Conservation (phyloP, 352 stramenopile genomes). For the Phytopythium oedochilum region DNA sequence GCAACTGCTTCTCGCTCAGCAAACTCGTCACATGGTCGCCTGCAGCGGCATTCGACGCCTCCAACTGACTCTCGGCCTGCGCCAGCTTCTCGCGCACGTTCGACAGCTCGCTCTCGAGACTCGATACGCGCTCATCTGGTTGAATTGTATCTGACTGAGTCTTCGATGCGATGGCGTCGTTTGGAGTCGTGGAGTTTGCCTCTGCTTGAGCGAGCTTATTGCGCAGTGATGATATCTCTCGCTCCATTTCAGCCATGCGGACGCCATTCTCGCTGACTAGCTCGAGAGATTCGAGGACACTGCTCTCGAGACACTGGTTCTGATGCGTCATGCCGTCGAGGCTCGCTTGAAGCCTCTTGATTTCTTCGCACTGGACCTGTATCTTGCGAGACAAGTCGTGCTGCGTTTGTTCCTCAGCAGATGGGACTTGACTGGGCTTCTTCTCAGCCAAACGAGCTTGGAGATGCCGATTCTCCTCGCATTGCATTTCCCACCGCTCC, state of each 20-base stretch:
- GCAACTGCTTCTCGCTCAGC: constrained; percentile 12
- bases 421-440: neutral
- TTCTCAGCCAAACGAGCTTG: neutral
- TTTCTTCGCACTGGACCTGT: neutral
- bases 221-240: neutral
- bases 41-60: constrained; percentile 10
- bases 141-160: neutral
- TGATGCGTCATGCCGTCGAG: neutral
- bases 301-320: constrained; percentile 3
- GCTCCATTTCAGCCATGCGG: constrained; percentile 7
- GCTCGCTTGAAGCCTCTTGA: constrained; percentile 1
- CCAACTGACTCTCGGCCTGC: constrained; percentile 10
- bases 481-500: neutral
- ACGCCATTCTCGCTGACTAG: constrained; percentile 8
- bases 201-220: constrained; percentile 6
- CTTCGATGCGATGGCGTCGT: neutral
- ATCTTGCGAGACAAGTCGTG: neutral
- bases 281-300: constrained; percentile 2
- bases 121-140: constrained; percentile 3
- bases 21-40: constrained; percentile 16
- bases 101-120: constrained; percentile 10
- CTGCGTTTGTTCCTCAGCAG: neutral
- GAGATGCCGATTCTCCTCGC: neutral
- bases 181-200: neutral
- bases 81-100: constrained; percentile 8